Conservation (phyloP, 2,329 filamentous ascomycete genomes). For the Lecanosticta acicola region DNA sequence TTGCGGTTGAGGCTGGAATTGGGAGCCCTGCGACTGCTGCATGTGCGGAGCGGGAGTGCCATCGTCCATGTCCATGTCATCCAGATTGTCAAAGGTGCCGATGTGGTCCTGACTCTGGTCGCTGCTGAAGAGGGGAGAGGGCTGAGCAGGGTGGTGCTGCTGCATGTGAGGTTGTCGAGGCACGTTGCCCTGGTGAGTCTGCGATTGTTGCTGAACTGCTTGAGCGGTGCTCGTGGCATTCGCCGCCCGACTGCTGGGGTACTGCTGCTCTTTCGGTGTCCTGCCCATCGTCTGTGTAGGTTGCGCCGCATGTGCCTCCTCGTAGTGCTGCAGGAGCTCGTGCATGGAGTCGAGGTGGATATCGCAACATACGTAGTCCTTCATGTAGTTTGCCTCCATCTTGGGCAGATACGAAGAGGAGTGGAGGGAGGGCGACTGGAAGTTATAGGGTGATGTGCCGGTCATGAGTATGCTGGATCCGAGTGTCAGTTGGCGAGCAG, state of each 20-base stretch:
- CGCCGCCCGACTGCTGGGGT: constrained; percentile 29
- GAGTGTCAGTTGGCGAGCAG: constrained; percentile 10
- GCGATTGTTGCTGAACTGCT: constrained; percentile 32
- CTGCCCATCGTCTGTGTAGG: constrained; percentile 37
- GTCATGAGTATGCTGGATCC: constrained; percentile 78
- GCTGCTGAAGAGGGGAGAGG: constrained; percentile 30
- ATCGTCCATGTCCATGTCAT: constrained; percentile 98
- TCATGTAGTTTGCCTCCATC: constrained; percentile 88
- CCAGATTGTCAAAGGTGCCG: constrained; percentile 55
- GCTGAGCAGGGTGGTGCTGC: constrained; percentile 13
- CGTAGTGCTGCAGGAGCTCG: constrained; percentile 92
- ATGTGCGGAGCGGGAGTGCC: constrained; percentile 54
- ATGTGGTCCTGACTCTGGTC: constrained; percentile 30
- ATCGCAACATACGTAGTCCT: constrained; percentile 93
- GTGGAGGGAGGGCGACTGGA: constrained; percentile 86
- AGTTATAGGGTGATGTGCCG: constrained; percentile 86
- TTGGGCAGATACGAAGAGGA: constrained; percentile 27
- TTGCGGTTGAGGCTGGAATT: constrained; percentile 43
- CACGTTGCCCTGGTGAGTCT: constrained; percentile 21
- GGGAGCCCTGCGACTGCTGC: constrained; percentile 33
- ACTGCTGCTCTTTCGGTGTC: constrained; percentile 35
- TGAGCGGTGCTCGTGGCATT: constrained; percentile 33
- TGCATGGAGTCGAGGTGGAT: constrained; percentile 84
- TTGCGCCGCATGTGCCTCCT: constrained; percentile 78
- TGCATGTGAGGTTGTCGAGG: constrained; percentile 16